Evolutionary conservation across 345 rosid species (phyloP).

Genomic region (Passiflora organensis): DNA sequence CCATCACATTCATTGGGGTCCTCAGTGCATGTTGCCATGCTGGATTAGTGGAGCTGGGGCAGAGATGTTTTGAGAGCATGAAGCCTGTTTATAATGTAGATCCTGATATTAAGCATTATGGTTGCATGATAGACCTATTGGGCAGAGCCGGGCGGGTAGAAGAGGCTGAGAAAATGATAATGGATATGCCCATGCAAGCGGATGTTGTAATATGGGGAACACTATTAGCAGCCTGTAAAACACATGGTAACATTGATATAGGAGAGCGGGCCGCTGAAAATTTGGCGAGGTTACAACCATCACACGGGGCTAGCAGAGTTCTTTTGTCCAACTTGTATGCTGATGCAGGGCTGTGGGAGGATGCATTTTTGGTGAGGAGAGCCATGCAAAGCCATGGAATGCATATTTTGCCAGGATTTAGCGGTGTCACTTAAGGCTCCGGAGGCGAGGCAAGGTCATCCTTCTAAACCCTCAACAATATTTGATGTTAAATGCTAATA

Average conservation of each 20-base stretch:
- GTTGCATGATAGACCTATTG: slow-evolving; percentile 68
- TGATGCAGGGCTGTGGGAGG: slow-evolving; percentile 78
- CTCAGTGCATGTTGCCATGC: slow-evolving; percentile 72
- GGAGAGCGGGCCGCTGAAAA: slow-evolving; percentile 60
- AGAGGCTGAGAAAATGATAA: slow-evolving; percentile 58
- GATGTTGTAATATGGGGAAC: slow-evolving; percentile 81
- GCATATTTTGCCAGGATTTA: slow-evolving; percentile 54
- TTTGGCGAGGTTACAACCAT: slow-evolving; percentile 53
- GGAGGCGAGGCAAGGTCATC: neutral
- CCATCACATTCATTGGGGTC: slow-evolving; percentile 74
- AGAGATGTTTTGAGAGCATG: slow-evolving; percentile 56
- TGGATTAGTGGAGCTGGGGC: slow-evolving; percentile 55
- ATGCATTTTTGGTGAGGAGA: slow-evolving; percentile 50
- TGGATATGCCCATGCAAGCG: slow-evolving; percentile 67
- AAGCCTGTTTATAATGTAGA: slow-evolving; percentile 38
- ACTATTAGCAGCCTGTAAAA: slow-evolving; percentile 57
- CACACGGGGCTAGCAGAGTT: slow-evolving; percentile 57
- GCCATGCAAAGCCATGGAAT: slow-evolving; percentile 41
- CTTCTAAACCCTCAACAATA: neutral
- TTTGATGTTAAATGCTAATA: no score
- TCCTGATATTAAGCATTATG: slow-evolving; percentile 63
- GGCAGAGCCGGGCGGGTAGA: slow-evolving; percentile 62
- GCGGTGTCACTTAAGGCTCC: slow-evolving; percentile 32
- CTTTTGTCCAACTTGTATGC: slow-evolving; percentile 76
- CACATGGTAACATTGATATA: slow-evolving; percentile 49